Base-by-base conservation (phyloP, 306 rosid species). In the Purshia tridentata region DNA sequence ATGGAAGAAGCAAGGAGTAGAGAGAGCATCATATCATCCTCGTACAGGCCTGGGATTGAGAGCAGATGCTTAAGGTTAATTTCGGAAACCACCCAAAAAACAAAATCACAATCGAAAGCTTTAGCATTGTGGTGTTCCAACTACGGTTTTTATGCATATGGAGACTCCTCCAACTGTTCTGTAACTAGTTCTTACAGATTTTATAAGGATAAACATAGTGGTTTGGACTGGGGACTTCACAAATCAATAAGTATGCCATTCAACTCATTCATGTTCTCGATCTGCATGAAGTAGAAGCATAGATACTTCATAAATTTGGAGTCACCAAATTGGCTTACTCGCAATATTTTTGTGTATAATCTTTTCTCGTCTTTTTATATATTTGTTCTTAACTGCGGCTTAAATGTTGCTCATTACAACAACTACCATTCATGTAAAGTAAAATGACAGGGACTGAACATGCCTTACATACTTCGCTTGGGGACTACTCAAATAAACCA, bases 31-130 rank as follows among this genome's bases (percentile, higher is more conserved):
- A 72, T 72, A 4, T 68, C 67, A 47, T 67, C 77, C 29, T 69
- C 50, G 69, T 81, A 75, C 67, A 85, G 81, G 68, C 96, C 98
- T 89, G 93, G 81, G 65, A 71, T 81, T 55, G 65, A 55, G 73
- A 77, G 35, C 45, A 46, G 8, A 16, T 16, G 50, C 37, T 72
- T 47, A 60, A 47, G 59, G 46, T 69, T 39, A 40, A n/a, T 1
- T 15, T 53, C 50, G 15, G 58, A 49, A 16, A 16, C 20, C 40
- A 53, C 40, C 46, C 5, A 52, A 19, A 47, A 47, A 57, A 20
- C 4, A 29, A 55, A 46, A 16, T 39, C 39, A 35, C 15, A 52
- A 51, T 15, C 7, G 18, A 40, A 15, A 61, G 48, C 16, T 16
- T 40, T 7, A 39, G 35, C 35, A 29, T 29, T 29, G 35, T 29